Conservation (phyloP, 108 stramenopile genomes). For the Cyclotella atomus region DNA sequence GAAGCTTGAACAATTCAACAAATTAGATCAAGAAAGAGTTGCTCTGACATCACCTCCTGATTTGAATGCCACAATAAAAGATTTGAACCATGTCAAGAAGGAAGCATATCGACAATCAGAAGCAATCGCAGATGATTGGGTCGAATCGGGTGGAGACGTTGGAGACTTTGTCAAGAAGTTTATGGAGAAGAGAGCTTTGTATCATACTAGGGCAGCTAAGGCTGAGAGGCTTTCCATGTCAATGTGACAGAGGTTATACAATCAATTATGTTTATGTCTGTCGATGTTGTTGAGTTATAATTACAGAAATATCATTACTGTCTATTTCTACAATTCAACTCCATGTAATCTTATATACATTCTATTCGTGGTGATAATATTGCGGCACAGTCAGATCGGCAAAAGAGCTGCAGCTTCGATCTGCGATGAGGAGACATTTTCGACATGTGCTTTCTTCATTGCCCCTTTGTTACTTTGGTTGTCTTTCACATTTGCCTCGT, state of each 20-base stretch:
- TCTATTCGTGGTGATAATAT: too few species aligned
- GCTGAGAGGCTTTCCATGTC: conserved; percentile 27
- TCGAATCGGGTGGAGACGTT: conserved; percentile 55
- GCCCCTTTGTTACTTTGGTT: too few species aligned
- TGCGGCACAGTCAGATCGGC: too few species aligned
- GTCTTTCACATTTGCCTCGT: too few species aligned
- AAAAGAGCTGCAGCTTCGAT: too few species aligned
- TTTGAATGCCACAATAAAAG: conserved; percentile 25
- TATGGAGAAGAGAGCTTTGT: conserved; percentile 56
- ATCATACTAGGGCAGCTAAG: conserved; percentile 80
- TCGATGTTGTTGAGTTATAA: neutral
- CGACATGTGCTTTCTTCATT: too few species aligned
- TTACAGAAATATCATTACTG: too few species aligned
- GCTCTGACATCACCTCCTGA: conserved; percentile 59
- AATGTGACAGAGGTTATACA: neutral
- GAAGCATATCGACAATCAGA: conserved; percentile 72
- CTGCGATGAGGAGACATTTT: too few species aligned
- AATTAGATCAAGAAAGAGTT: conserved; percentile 59
- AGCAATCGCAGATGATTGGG: conserved; percentile 71
- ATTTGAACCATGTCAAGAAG: conserved; percentile 65
- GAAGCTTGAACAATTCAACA: conserved; percentile 54
- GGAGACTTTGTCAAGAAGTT: conserved; percentile 67
- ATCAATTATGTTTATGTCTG: too few species aligned
- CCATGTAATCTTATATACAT: too few species aligned
- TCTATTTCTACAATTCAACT: too few species aligned